Evolutionary conservation across 441 rosid species (phyloP), one percentile per base, ranked within the genome.

Genomic region (Bruguiera hainesii): DNA sequence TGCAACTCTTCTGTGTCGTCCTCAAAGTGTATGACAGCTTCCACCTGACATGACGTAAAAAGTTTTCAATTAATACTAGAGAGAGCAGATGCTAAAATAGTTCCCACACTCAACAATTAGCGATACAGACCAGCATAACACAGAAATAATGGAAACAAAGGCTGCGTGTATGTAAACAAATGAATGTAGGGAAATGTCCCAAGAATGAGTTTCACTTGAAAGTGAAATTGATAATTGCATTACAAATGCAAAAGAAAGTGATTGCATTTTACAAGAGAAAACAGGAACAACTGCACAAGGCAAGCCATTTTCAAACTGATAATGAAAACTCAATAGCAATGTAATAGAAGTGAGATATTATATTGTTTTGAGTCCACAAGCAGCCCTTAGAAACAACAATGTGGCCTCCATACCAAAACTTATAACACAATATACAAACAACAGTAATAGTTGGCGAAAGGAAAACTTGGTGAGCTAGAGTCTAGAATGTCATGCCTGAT

Each of bases 21-120:
- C 76, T 93, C 98, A 71, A 96, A 96, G 80, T 96, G 98, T 72
- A 96, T 93, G 66, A 93, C 89, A 60, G 97, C 98, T 80, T 93
- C 99, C 64, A 93, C 99, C 98, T 96, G 74, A 67, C 21, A 56
- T 10, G 53, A 33, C 2, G 16, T 6, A 23, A 29, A 55, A 23
- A 13, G 16, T 13, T 42, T 42, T 42, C 18, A 13, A 13, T 42
- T 20, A 5, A 37, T 3, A 9, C 20, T 53, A 25, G 33, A 10
- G 10, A 6, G 10, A 6, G 50, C 28, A 50, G 20, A 30, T 9
- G 25, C 23, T 26, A 21, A 55, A 51, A 55, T 21, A 21, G 25
- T 21, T 53, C 16, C 29, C 58, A 23, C 15, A 16, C 50, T 19
- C 56, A 18, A 16, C 23, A 26, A 18, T 18, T 0, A 6, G 35